Evolutionary conservation across 306 rosid genomes (phyloP).

Genomic region (Abrus precatorius): DNA sequence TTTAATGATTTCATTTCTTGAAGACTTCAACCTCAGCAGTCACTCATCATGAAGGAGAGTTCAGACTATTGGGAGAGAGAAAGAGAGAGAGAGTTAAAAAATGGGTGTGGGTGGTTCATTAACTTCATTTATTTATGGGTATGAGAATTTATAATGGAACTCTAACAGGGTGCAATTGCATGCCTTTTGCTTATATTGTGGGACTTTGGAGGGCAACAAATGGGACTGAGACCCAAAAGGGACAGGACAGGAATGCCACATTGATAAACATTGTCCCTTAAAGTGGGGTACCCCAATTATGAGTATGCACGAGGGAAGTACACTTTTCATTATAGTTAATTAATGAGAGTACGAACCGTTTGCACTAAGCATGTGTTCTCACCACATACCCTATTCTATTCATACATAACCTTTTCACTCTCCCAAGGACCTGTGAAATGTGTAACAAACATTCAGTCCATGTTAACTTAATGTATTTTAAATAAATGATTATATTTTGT

Average conservation of each 20-base stretch:
- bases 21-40: slow-evolving; percentile 50
- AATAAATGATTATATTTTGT: too few relatives aligned
- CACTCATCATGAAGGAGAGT: slow-evolving; percentile 27
- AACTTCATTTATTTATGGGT: slow-evolving; percentile 37
- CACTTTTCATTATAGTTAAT: slow-evolving; percentile 54
- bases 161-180: slow-evolving; percentile 23
- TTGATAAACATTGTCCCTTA: slow-evolving; percentile 60
- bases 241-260: slow-evolving; percentile 56
- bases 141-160: slow-evolving; percentile 31
- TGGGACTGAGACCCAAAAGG: slow-evolving; percentile 52
- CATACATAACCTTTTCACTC: neutral
- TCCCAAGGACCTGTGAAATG: neutral
- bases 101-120: slow-evolving; percentile 23
- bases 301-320: slow-evolving; percentile 57
- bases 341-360: slow-evolving; percentile 38
- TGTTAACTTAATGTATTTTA: too few relatives aligned
- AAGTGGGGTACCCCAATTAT: slow-evolving; percentile 68
- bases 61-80: neutral
- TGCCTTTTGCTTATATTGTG: slow-evolving; percentile 40
- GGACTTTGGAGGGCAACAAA: slow-evolving; percentile 45
- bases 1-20: slow-evolving; percentile 60
- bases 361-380: slow-evolving; percentile 38
- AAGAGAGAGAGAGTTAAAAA: neutral
- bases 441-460: too few relatives aligned
- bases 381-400: neutral